Conservation (phyloP, 2,329 filamentous ascomycete species). For the Atkinsonella hypoxylon region DNA sequence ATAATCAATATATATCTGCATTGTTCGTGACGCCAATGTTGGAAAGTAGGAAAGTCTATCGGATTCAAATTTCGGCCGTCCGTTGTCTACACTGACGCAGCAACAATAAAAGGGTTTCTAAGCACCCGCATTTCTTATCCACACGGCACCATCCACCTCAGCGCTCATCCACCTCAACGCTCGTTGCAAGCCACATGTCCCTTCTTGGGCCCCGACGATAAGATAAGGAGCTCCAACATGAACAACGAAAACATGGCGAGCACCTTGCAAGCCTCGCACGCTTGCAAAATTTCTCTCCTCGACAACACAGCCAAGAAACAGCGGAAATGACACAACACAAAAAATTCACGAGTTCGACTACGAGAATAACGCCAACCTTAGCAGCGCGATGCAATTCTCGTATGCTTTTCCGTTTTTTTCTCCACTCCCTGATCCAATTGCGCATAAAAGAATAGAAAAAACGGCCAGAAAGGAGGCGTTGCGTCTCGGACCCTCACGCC, state of each 20-base stretch:
- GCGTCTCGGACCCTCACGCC: background rate
- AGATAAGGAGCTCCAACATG: background rate
- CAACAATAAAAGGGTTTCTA: background rate
- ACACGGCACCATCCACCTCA: background rate
- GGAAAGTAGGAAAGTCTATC: constrained; percentile 6
- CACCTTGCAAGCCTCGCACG: background rate
- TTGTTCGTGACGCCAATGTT: background rate
- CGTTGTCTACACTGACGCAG: constrained; percentile 1
- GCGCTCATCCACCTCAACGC: background rate
- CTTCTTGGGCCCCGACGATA: background rate
- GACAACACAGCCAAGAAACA: background rate
- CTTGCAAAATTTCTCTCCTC: background rate
- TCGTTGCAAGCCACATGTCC: background rate
- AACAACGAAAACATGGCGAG: background rate
- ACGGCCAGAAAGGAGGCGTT: background rate
- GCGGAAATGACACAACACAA: background rate
- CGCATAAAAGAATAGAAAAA: constrained; percentile 6
- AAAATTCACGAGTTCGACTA: background rate
- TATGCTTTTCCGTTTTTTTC: constrained; percentile 1
- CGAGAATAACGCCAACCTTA: constrained; percentile 4
- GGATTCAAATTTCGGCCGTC: background rate
- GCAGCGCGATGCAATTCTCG: constrained; percentile 2
- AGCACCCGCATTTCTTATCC: background rate
- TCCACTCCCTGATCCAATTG: constrained; percentile 6
- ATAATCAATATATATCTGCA: background rate